Evolutionary conservation across 805 yeast species (phyloP).

Genomic region (Citeromyces matritensis): DNA sequence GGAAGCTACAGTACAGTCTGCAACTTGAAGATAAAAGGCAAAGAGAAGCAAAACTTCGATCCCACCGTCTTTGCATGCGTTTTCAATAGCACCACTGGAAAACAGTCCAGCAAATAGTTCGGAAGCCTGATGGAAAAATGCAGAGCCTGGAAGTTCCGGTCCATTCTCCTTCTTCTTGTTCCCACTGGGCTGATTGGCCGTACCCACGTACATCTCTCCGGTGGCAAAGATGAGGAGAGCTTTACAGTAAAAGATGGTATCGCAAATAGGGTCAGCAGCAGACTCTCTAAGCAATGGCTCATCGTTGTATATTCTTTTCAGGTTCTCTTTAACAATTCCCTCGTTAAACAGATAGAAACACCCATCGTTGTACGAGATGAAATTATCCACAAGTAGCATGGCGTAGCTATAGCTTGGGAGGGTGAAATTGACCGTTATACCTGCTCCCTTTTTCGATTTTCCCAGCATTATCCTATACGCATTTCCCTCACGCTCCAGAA

Average conservation of each 20-base stretch:
- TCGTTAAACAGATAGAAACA: conserved; percentile 78
- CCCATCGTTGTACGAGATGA: conserved; percentile 68
- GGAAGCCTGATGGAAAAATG: conserved; percentile 68
- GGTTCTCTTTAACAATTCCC: conserved; percentile 55
- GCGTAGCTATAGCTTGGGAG: conserved; percentile 70
- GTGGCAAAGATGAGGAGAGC: conserved; percentile 57
- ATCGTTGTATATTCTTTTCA: conserved; percentile 50
- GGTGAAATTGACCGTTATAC: conserved; percentile 54
- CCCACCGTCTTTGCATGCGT: conserved; percentile 67
- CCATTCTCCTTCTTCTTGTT: conserved; percentile 12
- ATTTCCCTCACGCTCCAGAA: conserved; percentile 61
- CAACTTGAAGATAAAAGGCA: conserved; percentile 72
- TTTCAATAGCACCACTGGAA: conserved; percentile 69
- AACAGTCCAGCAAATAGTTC: conserved; percentile 63
- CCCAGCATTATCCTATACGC: conserved; percentile 60
- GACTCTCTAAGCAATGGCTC: conserved; percentile 8
- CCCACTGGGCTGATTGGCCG: conserved; percentile 50
- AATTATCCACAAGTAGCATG: conserved; percentile 58
- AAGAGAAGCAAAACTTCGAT: conserved; percentile 60
- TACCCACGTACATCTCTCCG: conserved; percentile 75
- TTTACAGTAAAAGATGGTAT: conserved; percentile 74
- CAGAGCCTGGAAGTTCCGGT: conserved; percentile 60
- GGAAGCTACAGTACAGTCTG: conserved; percentile 72
- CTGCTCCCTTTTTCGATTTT: conserved; percentile 52
- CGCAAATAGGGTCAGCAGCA: conserved; percentile 40